These are phyloP conservation scores for Auxenochlorella pyrenoidosa DNA, from an alignment of 139 green algal species.

Conservation along the genomic window DNA sequence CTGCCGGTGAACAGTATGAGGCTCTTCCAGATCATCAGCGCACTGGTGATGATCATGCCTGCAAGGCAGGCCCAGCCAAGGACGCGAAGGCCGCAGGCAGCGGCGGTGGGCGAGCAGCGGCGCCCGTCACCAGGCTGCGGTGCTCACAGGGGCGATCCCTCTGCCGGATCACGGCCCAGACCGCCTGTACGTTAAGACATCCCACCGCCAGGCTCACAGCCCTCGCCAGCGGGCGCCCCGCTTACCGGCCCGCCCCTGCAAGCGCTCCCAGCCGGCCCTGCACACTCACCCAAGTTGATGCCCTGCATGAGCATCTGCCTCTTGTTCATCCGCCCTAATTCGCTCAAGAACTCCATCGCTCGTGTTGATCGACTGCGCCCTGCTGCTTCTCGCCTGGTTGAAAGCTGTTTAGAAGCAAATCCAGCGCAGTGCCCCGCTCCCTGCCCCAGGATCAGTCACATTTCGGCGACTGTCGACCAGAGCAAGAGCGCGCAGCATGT, in stretches of 20 bases:
- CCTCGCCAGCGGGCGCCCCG: too few relatives aligned
- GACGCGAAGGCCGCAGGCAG: too few relatives aligned
- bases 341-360: conserved; percentile 25
- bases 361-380: not conserved
- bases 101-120: too few relatives aligned
- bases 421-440: not conserved
- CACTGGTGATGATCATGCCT: conserved; percentile 96
- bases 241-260: too few relatives aligned
- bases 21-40: conserved; percentile 98
- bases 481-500: too few relatives aligned
- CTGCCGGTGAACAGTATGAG: conserved; percentile 94
- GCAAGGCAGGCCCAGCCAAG: not conserved
- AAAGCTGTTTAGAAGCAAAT: not conserved
- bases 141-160: too few relatives aligned
- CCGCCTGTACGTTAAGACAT: too few relatives aligned
- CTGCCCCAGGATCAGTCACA: not conserved
- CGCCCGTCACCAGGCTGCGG: too few relatives aligned
- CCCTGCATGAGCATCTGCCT: conserved; percentile 71
- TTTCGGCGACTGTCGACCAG: too few relatives aligned
- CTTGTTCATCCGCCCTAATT: conserved; percentile 50
- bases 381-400: not conserved
- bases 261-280: not conserved
- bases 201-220: too few relatives aligned
- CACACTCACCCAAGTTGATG: conserved; percentile 72
- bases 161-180: too few relatives aligned